phyloP scores from a whole-genome alignment of 2,329 filamentous ascomycete genomes.

The Hirsutella minnesotensis region DNA sequence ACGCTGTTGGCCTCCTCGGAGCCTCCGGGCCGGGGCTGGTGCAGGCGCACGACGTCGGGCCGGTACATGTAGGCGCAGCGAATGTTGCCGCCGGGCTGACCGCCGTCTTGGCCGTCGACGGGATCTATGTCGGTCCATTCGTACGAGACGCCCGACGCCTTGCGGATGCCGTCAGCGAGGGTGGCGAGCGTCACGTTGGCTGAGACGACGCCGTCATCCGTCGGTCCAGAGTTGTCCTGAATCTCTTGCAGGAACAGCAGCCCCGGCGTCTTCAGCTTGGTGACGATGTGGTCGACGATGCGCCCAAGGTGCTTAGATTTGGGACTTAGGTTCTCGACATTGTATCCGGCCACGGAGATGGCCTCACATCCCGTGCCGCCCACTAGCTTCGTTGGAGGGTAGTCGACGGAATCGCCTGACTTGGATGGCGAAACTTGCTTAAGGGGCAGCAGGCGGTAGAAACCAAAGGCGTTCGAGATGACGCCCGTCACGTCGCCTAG shows the following conservation, averaged over 20 bases:
- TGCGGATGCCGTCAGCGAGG: conserved; percentile 39
- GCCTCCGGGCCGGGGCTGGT: conserved; percentile 43
- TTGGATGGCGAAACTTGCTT: conserved; percentile 39
- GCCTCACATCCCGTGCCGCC: conserved; percentile 46
- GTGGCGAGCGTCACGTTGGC: conserved; percentile 48
- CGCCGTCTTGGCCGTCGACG: conserved; percentile 49
- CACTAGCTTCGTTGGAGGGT: conserved; percentile 37
- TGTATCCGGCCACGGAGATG: conserved; percentile 55
- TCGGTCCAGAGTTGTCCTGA: conserved; percentile 53
- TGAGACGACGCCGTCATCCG: conserved; percentile 43
- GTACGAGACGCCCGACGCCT: conserved; percentile 41
- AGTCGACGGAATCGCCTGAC: conserved; percentile 31
- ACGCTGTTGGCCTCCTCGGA: conserved; percentile 44
- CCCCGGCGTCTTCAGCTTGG: conserved; percentile 51
- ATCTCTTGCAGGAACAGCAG: conserved; percentile 60
- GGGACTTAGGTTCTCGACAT: conserved; percentile 56
- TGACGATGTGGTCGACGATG: conserved; percentile 53
- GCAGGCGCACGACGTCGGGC: conserved; percentile 44
- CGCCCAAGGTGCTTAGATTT: conserved; percentile 40
- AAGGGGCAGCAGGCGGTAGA: conserved; percentile 55
- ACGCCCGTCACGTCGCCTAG: conserved; percentile 58
- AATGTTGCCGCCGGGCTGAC: conserved; percentile 60
- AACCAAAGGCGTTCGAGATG: conserved; percentile 53
- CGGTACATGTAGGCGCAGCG: conserved; percentile 60
- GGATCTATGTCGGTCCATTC: conserved; percentile 48